Evolutionary conservation across 2,329 filamentous ascomycete genomes (phyloP).

Genomic region (Aspergillus hiratsukae): DNA sequence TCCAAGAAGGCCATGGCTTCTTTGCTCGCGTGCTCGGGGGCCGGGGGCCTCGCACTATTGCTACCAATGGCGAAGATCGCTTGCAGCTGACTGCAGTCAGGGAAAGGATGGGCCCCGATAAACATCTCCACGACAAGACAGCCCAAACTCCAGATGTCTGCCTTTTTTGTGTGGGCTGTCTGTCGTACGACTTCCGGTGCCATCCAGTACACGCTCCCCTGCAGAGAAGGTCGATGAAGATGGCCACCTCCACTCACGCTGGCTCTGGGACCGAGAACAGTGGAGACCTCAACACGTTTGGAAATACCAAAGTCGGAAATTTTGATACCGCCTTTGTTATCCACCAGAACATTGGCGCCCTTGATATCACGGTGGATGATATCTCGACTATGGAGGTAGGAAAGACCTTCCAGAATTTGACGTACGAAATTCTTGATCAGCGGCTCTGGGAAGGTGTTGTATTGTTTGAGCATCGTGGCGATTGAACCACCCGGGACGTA

Average conservation of each 20-base stretch:
- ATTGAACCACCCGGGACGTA: slow-evolving; percentile 97
- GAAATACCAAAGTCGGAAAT: slow-evolving; percentile 99
- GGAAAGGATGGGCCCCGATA: slow-evolving; percentile 92
- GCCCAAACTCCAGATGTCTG: slow-evolving; percentile 96
- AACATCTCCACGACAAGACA: slow-evolving; percentile 99
- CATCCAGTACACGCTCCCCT: slow-evolving; percentile 99
- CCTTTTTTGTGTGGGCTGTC: slow-evolving; percentile 95
- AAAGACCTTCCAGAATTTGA: slow-evolving; percentile 87
- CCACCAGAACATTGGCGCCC: slow-evolving; percentile 95
- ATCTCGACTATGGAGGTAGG: slow-evolving; percentile 87
- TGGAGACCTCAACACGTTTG: slow-evolving; percentile 92
- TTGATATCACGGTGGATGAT: slow-evolving; percentile 99
- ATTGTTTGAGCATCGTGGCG: slow-evolving; percentile 97
- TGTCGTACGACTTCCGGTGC: slow-evolving; percentile 97
- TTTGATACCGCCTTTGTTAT: slow-evolving; percentile 98
- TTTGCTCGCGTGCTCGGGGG: slow-evolving; percentile 78
- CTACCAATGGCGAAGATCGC: slow-evolving; percentile 98
- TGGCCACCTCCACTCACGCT: slow-evolving; percentile 36
- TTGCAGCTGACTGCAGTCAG: slow-evolving; percentile 93
- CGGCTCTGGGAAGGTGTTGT: slow-evolving; percentile 88
- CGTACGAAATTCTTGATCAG: slow-evolving; percentile 94
- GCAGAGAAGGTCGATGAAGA: slow-evolving; percentile 66
- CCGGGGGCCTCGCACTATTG: slow-evolving; percentile 77
- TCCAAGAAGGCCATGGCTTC: slow-evolving; percentile 80
- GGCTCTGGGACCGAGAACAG: slow-evolving; percentile 57